A percentile compares a stretch with the other conserved stretches of the same genome.
phyloP scores from a whole-genome alignment of 371 early-diverging fungal genomes.

The Apophysomyces variabilis region DNA sequence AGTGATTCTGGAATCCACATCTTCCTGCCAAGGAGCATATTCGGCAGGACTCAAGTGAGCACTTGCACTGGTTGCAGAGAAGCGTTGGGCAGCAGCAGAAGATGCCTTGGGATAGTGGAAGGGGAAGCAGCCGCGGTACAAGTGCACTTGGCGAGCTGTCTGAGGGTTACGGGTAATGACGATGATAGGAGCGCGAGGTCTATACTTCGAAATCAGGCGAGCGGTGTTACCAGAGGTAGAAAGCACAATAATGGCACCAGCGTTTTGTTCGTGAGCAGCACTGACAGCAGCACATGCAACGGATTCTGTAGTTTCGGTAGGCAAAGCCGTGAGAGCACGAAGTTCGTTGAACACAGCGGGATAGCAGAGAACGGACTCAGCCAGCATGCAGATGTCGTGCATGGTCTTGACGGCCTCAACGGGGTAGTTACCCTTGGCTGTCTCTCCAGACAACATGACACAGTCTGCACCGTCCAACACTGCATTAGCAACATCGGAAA shows the following conservation, averaged over 20 bases:
- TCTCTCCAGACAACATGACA: conserved; percentile 99
- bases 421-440: conserved; percentile 92
- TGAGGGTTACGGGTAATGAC: conserved; percentile 85
- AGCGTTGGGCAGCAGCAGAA: conserved; percentile 31
- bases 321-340: conserved; percentile 70
- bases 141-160: conserved; percentile 88
- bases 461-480: conserved; percentile 97
- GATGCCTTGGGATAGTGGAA: conserved; percentile 76
- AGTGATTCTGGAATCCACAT: conserved; percentile 80
- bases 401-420: conserved; percentile 78
- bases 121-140: conserved; percentile 92
- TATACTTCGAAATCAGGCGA: conserved; percentile 93
- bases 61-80: conserved; percentile 22
- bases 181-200: conserved; percentile 91
- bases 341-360: conserved; percentile 83
- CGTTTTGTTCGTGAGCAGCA: conserved; percentile 85
- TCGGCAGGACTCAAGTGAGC: conserved; percentile 50
- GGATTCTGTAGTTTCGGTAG: conserved; percentile 88
- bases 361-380: conserved; percentile 81
- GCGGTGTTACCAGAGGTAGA: conserved; percentile 86
- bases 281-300: conserved; percentile 94
- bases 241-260: conserved; percentile 88
- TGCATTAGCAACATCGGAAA: conserved; percentile 98
- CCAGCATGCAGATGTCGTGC: conserved; percentile 75
- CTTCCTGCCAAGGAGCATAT: conserved; percentile 79